A percentile compares a stretch with the other conserved stretches of the same genome.
These are phyloP conservation scores for Haberlea rhodopensis DNA, from an alignment of 257 asterid genomes.

Conservation along the genomic window DNA sequence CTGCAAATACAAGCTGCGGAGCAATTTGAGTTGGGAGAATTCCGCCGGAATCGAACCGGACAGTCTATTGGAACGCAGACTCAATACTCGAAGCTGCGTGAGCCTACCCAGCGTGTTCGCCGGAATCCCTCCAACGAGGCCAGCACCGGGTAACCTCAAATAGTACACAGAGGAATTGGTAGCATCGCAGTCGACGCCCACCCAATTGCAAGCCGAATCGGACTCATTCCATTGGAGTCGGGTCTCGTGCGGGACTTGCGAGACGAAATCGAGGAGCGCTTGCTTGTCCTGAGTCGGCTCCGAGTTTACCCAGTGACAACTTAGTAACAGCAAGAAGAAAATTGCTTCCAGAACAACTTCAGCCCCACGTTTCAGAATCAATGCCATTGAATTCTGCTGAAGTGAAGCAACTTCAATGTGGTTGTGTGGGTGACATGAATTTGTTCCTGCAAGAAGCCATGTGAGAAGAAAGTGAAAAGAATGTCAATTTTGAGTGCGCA, in stretches of 20 bases:
- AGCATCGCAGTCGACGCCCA: constrained; percentile 74
- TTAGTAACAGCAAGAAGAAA: constrained; percentile 14
- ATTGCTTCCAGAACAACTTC: background rate
- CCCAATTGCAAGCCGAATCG: constrained; percentile 70
- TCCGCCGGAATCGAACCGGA: constrained; percentile 72
- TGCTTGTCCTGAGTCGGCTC: constrained; percentile 82
- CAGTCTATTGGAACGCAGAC: constrained; percentile 77
- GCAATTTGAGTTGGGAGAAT: constrained; percentile 55
- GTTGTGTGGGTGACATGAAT: no score
- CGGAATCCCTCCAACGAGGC: constrained; percentile 84
- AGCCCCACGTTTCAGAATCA: background rate
- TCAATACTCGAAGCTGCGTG: constrained; percentile 70
- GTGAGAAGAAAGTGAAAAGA: background rate
- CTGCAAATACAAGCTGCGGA: constrained; percentile 78
- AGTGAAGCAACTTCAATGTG: background rate
- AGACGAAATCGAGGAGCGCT: constrained; percentile 65
- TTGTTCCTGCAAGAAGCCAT: background rate
- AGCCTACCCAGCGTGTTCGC: constrained; percentile 54
- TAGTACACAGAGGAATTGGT: constrained; percentile 52
- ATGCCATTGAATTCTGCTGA: background rate
- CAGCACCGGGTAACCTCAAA: constrained; percentile 84
- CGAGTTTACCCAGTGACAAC: constrained; percentile 29
- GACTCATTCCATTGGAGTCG: constrained; percentile 74
- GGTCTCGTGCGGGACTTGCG: constrained; percentile 55
- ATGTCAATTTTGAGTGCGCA: background rate